Evolutionary conservation across 2,329 filamentous ascomycete species (phyloP).

Genomic region (Colletotrichum camelliae): DNA sequence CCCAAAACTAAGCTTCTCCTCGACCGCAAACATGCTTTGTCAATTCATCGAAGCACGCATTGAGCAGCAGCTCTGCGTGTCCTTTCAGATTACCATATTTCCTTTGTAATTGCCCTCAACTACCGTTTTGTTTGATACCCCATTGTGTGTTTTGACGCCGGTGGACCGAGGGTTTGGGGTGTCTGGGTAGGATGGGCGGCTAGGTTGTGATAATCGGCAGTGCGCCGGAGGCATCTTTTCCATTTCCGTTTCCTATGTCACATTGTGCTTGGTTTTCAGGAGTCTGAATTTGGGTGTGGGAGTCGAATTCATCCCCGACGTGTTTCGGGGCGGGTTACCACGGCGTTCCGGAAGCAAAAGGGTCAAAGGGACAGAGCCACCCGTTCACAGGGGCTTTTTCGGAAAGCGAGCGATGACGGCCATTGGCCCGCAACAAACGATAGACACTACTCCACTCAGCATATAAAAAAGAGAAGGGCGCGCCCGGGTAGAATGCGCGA

Average conservation of each 20-base stretch:
- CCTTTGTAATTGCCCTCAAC: conserved; percentile 29
- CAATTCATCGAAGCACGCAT: conserved; percentile 17
- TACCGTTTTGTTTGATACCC: conserved; percentile 33
- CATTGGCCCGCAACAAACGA: conserved; percentile 3
- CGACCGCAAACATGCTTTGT: neutral
- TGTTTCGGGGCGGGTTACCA: neutral
- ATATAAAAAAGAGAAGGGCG: conserved; percentile 20
- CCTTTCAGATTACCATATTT: conserved; percentile 16
- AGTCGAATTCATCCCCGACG: neutral
- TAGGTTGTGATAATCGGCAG: conserved; percentile 6
- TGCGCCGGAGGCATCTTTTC: conserved; percentile 8
- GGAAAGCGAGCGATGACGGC: conserved; percentile 22
- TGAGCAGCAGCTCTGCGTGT: conserved; percentile 6
- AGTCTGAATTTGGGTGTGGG: neutral
- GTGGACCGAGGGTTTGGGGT: conserved; percentile 12
- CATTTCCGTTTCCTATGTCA: neutral
- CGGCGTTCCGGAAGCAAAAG: conserved; percentile 20
- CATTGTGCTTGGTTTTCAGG: neutral
- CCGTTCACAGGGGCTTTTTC: neutral
- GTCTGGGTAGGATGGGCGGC: conserved; percentile 20
- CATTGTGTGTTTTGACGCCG: conserved; percentile 24
- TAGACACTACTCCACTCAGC: conserved; percentile 25
- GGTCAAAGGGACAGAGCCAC: conserved; percentile 8
- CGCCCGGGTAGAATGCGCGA: conserved; percentile 9
- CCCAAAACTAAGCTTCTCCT: conserved; percentile 18